Base-by-base conservation (phyloP, 768 basidiomycete species). In the Phanerochaete carnosa region DNA sequence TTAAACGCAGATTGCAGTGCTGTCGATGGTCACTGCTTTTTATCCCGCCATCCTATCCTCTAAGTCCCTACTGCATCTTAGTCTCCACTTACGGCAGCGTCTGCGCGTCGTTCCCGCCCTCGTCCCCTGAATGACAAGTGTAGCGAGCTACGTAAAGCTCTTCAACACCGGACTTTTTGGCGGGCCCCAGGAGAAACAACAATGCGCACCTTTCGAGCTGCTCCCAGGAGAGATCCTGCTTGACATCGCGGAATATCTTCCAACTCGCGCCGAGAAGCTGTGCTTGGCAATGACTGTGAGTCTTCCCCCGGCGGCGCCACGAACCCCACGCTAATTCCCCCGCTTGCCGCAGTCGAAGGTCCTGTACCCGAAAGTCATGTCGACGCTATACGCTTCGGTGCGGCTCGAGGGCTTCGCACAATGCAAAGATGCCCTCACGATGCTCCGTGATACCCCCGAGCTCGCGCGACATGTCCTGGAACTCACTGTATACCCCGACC, bases 401-500 rank as follows among this genome's bases (percentile, higher is more conserved):
- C 73, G 76, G 28, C 76, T 92, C 47, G 75, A 77, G 59, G 80
- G 82, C 29, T 69, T 76, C 1, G 75, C 79, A 29, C 89, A 92
- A 78, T 90, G 87, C 65, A 67, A 70, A n/a, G 66, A 71, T 13
- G 92, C 90, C 0, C 79, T 92, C 37, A 68, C 69, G 25, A 90
- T 92, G 90, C 84, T 92, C 32, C 65, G 67, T 58, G 70, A 69
- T 15, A 76, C 77, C 9, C 81, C 80, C 1, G 78, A 78, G 47
- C 81, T 90, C 50, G 84, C 90, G 0, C 83, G 89, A 23, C 90
- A 91, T 68, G 82, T 91, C 43, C 82, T 80, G 30, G 77, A 81
- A 56, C 81, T 92, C 19, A 64, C 79, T 23, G 72, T 92, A 33
- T 73, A 77, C 46, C 82, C 80, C 70, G 65, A 70, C 45, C 43